Percentiles rank a stretch among this genome's conserved stretches.
Conservation (phyloP, 345 rosid genomes). For the Gossypium australe region DNA sequence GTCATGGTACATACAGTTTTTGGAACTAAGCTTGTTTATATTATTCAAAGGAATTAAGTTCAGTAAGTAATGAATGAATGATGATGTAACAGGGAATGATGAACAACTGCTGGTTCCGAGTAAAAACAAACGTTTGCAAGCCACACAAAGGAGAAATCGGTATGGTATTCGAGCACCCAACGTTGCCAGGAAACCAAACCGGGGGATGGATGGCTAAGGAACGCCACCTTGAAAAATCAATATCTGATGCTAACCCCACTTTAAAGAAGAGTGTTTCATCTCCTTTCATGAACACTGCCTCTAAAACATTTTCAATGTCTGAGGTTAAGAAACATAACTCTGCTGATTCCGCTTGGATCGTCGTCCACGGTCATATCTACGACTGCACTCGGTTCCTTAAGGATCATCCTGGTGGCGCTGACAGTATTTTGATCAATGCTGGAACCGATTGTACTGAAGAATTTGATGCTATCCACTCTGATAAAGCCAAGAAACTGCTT, state of each 20-base stretch:
- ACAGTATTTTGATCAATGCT: slow-evolving; percentile 78
- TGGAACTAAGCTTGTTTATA: too few relatives aligned
- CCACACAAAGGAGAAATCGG: slow-evolving; percentile 87
- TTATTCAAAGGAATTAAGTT: not conserved
- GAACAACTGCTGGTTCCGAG: slow-evolving; percentile 98
- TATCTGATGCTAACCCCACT: slow-evolving; percentile 30
- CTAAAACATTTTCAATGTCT: slow-evolving; percentile 42
- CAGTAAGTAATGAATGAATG: not conserved
- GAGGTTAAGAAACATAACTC: slow-evolving; percentile 73
- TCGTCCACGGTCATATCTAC: slow-evolving; percentile 88
- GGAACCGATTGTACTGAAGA: slow-evolving; percentile 96
- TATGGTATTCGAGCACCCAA: slow-evolving; percentile 84
- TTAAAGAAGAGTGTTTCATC: slow-evolving; percentile 31
- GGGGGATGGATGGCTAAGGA: slow-evolving; percentile 99
- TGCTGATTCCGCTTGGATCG: slow-evolving; percentile 77
- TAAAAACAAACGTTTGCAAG: slow-evolving; percentile 69
- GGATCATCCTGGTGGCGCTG: slow-evolving; percentile 89
- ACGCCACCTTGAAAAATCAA: slow-evolving; percentile 55
- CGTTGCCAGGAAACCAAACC: slow-evolving; percentile 80
- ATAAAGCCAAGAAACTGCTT: slow-evolving; percentile 73
- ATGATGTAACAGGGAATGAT: slow-evolving; percentile 77
- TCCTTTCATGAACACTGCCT: slow-evolving; percentile 5
- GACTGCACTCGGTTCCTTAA: slow-evolving; percentile 86
- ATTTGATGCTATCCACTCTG: slow-evolving; percentile 91
- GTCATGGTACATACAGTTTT: slow-evolving; percentile 51